Percentiles rank a stretch among this genome's conserved stretches.
Evolutionary conservation across 73 alveolate genomes (phyloP).

Genomic region (Tetrahymena borealis): DNA sequence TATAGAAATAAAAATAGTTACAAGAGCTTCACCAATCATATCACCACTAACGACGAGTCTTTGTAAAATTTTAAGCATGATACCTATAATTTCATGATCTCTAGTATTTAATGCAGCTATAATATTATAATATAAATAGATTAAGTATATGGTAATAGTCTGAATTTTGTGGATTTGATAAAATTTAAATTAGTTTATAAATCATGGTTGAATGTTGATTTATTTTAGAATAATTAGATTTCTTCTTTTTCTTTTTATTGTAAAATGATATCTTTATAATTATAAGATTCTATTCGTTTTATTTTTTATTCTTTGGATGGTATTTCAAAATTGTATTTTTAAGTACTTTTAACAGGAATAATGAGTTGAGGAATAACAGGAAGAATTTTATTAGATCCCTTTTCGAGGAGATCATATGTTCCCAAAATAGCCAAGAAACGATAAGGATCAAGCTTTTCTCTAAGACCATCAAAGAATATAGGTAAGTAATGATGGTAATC

Average conservation of each 20-base stretch:
- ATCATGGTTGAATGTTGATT: too few species aligned
- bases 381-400: conserved; percentile 95
- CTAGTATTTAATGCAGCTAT: conserved; percentile 97
- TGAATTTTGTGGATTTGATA: background rate
- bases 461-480: conserved; percentile 98
- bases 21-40: conserved; percentile 98
- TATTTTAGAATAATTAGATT: too few species aligned
- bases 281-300: background rate
- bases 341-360: conserved; percentile 73
- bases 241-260: too few species aligned
- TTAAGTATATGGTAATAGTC: background rate
- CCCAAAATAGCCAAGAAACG: conserved; percentile 99
- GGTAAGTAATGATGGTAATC: conserved; percentile 98
- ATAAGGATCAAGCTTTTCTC: conserved; percentile 97
- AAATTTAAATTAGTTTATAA: too few species aligned
- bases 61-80: conserved; percentile 93
- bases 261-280: background rate
- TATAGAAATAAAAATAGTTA: background rate
- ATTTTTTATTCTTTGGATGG: background rate
- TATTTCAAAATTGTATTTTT: background rate
- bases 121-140: background rate
- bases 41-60: conserved; percentile 93
- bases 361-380: conserved; percentile 99
- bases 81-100: conserved; percentile 93
- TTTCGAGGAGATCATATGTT: conserved; percentile 89